Base-by-base conservation (phyloP, 805 yeast species). In the Lachancea fermentati region DNA sequence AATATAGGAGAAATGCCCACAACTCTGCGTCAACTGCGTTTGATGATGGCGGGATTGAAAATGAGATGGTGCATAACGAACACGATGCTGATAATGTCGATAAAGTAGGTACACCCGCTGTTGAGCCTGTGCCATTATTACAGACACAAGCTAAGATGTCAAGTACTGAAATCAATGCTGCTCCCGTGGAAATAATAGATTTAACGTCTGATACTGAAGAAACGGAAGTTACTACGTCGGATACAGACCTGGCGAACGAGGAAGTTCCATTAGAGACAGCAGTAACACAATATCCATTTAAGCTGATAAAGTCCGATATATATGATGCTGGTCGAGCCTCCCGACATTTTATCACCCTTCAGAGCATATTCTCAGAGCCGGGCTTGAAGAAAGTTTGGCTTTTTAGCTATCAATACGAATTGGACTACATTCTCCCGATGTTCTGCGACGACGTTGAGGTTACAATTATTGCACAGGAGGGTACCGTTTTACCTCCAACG, bases 361-460 rank as follows among this genome's bases (percentile, higher is more conserved):
- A 46, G 1, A 62, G 61, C n/a, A 55, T 67, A 2, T 41, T 67
- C 7, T 67, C 71, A 4, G 55, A 62, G 8, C 32, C 47, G 4
- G 61, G 63, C 6, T 46, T 76, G 14, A 34, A 34, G 6, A 61
- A 58, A 34, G 62, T 74, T 0, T 67, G 62, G 42, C 68, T 76
- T 26, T 76, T 76, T 58, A 75, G 76, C 46, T 77, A 64, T 49
- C 71, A 63, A 33, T 68, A 67, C 12, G 72, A 74, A 5, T 46
- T 75, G 35, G 67, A 64, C 25, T 60, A 63, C 32, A 49, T 75
- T 11, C 49, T 72, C 2, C 49, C 57, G 1, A 62, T 57, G 65
- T 15, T 54, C 48, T 33, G 45, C 38, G 25, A 38, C 5, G 33
- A 46, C n/a, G 45, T 54, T 5, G 32, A 46, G 3, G 45, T 66